These are phyloP conservation scores for Nitzschia putrida DNA, from an alignment of 108 stramenopile species.

Conservation along the genomic window DNA sequence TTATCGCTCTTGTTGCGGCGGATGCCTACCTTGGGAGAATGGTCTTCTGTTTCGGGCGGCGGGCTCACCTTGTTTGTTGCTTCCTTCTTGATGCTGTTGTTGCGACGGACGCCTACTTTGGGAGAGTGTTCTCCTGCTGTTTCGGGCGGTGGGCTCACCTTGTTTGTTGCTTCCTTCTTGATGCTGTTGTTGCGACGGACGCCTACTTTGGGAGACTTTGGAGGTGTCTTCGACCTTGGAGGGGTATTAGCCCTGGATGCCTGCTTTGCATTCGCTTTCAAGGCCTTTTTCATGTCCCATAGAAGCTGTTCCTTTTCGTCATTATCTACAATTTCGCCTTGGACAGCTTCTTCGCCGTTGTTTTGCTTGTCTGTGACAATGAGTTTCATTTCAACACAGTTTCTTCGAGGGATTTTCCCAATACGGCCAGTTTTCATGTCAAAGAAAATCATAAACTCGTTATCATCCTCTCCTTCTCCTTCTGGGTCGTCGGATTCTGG, in stretches of 20 bases:
- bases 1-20: background rate
- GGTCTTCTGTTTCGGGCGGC: too few relatives aligned
- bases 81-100: background rate
- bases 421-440: slow-evolving; percentile 30
- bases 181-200: background rate
- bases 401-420: slow-evolving; percentile 21
- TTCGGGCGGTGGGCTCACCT: background rate
- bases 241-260: background rate
- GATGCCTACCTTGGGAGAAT: background rate
- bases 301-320: slow-evolving; percentile 17
- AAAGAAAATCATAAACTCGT: slow-evolving; percentile 25
- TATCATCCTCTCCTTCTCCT: slow-evolving; percentile 8
- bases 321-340: slow-evolving; percentile 17
- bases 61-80: background rate
- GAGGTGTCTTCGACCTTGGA: background rate
- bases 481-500: background rate
- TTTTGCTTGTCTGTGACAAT: slow-evolving; percentile 13
- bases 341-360: slow-evolving; percentile 19
- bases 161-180: background rate
- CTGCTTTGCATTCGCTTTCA: slow-evolving; percentile 2
- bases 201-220: background rate
- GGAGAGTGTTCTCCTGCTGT: background rate
- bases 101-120: slow-evolving; percentile 4
- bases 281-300: slow-evolving; percentile 30
- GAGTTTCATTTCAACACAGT: slow-evolving; percentile 4